These are phyloP conservation scores for Naganishia kalamii DNA, from an alignment of 768 basidiomycete species.

Conservation along the genomic window DNA sequence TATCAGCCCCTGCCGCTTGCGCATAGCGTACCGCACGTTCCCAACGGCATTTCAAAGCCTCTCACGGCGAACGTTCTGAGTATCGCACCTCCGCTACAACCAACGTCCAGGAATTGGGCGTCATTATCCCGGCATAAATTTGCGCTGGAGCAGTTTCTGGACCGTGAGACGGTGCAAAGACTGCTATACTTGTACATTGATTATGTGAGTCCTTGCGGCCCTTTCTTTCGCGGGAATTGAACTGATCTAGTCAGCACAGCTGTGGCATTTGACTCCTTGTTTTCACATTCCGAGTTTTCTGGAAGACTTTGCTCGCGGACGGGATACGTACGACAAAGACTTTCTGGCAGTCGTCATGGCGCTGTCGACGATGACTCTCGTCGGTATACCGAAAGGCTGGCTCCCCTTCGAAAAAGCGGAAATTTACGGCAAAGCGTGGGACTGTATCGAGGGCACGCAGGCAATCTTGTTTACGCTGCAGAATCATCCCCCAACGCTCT, in stretches of 20 bases:
- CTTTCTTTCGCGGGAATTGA: not conserved
- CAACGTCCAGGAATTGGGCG: not conserved
- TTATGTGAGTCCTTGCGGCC: not conserved
- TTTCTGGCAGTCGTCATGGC: conserved; percentile 18
- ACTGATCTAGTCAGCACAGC: not conserved
- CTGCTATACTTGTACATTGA: conserved; percentile 12
- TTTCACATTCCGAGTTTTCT: conserved; percentile 19
- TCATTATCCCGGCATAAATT: not conserved
- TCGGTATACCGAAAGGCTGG: conserved; percentile 7
- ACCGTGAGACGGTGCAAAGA: conserved; percentile 4
- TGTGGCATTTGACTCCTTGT: conserved; percentile 17
- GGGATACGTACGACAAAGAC: conserved; percentile 9
- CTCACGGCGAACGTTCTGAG: not conserved
- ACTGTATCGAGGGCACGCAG: not conserved
- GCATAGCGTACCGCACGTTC: not conserved
- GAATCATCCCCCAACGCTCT: conserved; percentile 1
- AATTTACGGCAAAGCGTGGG: not conserved
- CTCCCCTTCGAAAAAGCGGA: not conserved
- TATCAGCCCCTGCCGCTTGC: not conserved
- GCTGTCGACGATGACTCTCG: not conserved
- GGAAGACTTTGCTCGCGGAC: not conserved
- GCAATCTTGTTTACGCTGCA: not conserved
- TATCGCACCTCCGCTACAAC: not conserved
- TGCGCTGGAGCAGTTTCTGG: not conserved
- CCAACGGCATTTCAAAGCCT: not conserved